Conservation (phyloP, 495 filamentous ascomycete genomes). For the Talaromyces thailandensis region DNA sequence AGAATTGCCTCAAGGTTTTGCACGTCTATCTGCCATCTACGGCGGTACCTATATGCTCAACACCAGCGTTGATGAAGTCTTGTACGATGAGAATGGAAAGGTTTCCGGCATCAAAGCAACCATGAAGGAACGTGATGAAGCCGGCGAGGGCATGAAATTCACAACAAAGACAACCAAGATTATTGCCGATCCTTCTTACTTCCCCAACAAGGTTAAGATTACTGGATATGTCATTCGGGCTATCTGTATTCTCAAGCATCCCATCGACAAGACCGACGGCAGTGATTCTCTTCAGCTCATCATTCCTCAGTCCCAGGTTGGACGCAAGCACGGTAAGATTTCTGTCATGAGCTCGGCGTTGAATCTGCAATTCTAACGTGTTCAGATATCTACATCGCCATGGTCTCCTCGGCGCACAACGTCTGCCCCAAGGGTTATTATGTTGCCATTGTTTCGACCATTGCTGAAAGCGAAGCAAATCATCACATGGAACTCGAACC, state of each 20-base stretch:
- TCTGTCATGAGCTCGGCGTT: neutral
- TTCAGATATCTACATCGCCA: slow-evolving; percentile 93
- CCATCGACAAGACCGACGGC: slow-evolving; percentile 78
- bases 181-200: slow-evolving; percentile 93
- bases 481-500: slow-evolving; percentile 92
- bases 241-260: slow-evolving; percentile 95
- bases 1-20: slow-evolving; percentile 96
- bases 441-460: slow-evolving; percentile 96
- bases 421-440: slow-evolving; percentile 99
- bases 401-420: slow-evolving; percentile 92
- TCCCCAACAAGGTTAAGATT: slow-evolving; percentile 78
- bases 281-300: slow-evolving; percentile 92
- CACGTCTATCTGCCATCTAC: slow-evolving; percentile 93
- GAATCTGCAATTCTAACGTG: no score
- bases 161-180: slow-evolving; percentile 94
- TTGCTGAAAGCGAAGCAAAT: slow-evolving; percentile 85
- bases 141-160: slow-evolving; percentile 81
- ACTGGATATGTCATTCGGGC: slow-evolving; percentile 87
- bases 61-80: slow-evolving; percentile 80
- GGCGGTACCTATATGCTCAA: slow-evolving; percentile 99
- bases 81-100: slow-evolving; percentile 69
- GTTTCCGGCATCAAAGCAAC: slow-evolving; percentile 92
- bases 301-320: slow-evolving; percentile 94
- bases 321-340: slow-evolving; percentile 76
- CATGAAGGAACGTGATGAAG: slow-evolving; percentile 74